Conservation (phyloP, 768 basidiomycete genomes). For the Naganishia antarctica region DNA sequence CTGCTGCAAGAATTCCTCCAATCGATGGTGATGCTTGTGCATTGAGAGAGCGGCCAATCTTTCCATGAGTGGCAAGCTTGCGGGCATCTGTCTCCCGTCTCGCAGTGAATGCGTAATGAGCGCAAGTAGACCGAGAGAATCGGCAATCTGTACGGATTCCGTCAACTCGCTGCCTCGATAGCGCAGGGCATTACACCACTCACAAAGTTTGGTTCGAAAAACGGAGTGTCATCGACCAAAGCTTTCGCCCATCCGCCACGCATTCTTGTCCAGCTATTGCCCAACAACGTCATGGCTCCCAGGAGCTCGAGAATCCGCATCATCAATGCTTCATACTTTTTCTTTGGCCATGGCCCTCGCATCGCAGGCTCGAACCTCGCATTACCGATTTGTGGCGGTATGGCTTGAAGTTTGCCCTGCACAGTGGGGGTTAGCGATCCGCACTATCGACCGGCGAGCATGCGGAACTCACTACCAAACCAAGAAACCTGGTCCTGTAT, state of each 20-base stretch:
- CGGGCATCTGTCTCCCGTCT: constrained; percentile 37
- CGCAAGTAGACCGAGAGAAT: constrained; percentile 38
- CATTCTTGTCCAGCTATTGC: constrained; percentile 52
- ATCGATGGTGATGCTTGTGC: constrained; percentile 5
- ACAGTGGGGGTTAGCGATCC: not conserved
- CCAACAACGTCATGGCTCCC: constrained; percentile 45
- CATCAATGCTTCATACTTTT: constrained; percentile 53
- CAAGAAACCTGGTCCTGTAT: constrained; percentile 38
- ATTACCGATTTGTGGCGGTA: constrained; percentile 25
- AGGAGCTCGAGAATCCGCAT: constrained; percentile 53
- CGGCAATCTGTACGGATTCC: constrained; percentile 37
- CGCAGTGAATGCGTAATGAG: constrained; percentile 38
- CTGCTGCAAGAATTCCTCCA: not conserved
- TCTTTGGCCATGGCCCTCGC: constrained; percentile 57
- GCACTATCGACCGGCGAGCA: not conserved
- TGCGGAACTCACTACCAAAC: constrained; percentile 35
- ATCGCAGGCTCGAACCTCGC: constrained; percentile 27
- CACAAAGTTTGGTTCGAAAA: constrained; percentile 59
- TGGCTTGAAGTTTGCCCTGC: constrained; percentile 20
- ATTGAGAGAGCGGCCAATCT: constrained; percentile 31
- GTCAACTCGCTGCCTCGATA: not conserved
- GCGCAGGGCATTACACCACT: constrained; percentile 29
- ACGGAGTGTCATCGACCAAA: constrained; percentile 53
- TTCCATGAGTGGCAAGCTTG: constrained; percentile 42
- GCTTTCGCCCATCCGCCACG: constrained; percentile 52